A percentile compares a stretch with the other conserved stretches of the same genome.
These are phyloP conservation scores for Moringa oleifera DNA, from an alignment of 345 rosid genomes.

Conservation along the genomic window DNA sequence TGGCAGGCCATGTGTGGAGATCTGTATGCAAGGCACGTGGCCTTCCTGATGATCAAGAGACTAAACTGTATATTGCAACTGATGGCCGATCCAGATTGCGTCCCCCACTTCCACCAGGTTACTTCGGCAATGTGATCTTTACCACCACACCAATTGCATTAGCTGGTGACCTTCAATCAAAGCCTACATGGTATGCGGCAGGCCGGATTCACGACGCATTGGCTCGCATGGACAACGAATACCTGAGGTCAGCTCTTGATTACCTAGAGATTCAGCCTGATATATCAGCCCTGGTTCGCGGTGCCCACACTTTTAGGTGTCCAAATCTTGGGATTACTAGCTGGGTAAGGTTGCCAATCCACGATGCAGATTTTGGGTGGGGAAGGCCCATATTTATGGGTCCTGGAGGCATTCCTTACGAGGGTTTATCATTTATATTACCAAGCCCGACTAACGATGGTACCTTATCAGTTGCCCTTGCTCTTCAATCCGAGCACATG, in stretches of 20 bases:
- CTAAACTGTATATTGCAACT: slow-evolving; percentile 80
- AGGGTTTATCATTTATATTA: slow-evolving; percentile 68
- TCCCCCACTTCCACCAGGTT: slow-evolving; percentile 80
- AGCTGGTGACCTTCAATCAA: slow-evolving; percentile 61
- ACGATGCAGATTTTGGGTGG: slow-evolving; percentile 95
- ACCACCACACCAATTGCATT: slow-evolving; percentile 77
- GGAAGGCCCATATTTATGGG: slow-evolving; percentile 93
- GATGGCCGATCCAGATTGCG: slow-evolving; percentile 77
- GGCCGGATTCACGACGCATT: slow-evolving; percentile 67
- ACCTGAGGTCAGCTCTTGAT: slow-evolving; percentile 92
- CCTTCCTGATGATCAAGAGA: slow-evolving; percentile 55
- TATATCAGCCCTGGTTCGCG: slow-evolving; percentile 65
- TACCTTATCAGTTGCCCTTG: slow-evolving; percentile 71
- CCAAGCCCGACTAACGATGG: slow-evolving; percentile 81
- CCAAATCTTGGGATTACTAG: slow-evolving; percentile 90
- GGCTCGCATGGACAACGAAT: slow-evolving; percentile 76
- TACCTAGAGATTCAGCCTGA: slow-evolving; percentile 88
- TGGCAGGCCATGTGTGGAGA: slow-evolving; percentile 95
- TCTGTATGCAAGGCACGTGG: slow-evolving; percentile 68
- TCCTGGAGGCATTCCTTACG: slow-evolving; percentile 80
- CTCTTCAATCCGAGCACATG: slow-evolving; percentile 77
- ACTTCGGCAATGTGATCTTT: slow-evolving; percentile 90
- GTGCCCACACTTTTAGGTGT: slow-evolving; percentile 76
- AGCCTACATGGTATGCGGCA: slow-evolving; percentile 91
- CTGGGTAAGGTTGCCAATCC: slow-evolving; percentile 82